Base-by-base conservation (phyloP, 2,329 filamentous ascomycete species). In the Arthrobotrys sphaeroides region DNA sequence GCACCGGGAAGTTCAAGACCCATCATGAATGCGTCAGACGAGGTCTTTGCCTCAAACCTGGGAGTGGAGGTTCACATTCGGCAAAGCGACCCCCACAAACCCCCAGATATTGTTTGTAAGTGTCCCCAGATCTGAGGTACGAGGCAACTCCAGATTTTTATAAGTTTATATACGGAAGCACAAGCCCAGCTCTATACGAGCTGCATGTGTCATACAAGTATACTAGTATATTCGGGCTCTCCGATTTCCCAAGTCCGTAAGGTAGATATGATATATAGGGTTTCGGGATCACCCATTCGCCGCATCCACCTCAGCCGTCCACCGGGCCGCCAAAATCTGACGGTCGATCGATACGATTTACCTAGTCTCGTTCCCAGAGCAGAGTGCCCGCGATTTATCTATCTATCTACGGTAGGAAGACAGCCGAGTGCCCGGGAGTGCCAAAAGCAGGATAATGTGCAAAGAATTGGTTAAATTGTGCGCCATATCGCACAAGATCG, bases 401-500 rank as follows among this genome's bases (percentile, higher is more conserved):
- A n/a, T n/a, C n/a, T n/a, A n/a, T n/a, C n/a, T 53, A 16, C n/a
- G 7, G 24, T 47, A 47, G 36, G 7, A 40, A 40, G 36, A 13
- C n/a, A 40, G 36, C 36, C 36, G 5, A 33, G 12, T 33, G 5
- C 7, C 2, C 31, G 1, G 36, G 13, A 33, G 47, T 33, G 18
- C 47, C n/a, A n/a, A n/a, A 18, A 31, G 47, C 26, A 31, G 28
- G 28, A 18, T 26, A 31, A 18, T 33, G 10, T 18, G 16, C n/a
- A 22, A 33, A 51, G 47, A 51, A 31, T 51, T 12, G 31, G 16
- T 51, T 18, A n/a, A 38, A 9, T 36, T 55, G 20, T 22, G 51
- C 31, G 31, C 20, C 31, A 31, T 38, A 55, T 36, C 47, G 26
- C 24, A 43, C 20, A 10, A 45, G 38, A 73, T 73, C 69, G 49